These are phyloP conservation scores for Penicillium sp. DNA, from an alignment of 2,329 filamentous ascomycete genomes.

Conservation along the genomic window DNA sequence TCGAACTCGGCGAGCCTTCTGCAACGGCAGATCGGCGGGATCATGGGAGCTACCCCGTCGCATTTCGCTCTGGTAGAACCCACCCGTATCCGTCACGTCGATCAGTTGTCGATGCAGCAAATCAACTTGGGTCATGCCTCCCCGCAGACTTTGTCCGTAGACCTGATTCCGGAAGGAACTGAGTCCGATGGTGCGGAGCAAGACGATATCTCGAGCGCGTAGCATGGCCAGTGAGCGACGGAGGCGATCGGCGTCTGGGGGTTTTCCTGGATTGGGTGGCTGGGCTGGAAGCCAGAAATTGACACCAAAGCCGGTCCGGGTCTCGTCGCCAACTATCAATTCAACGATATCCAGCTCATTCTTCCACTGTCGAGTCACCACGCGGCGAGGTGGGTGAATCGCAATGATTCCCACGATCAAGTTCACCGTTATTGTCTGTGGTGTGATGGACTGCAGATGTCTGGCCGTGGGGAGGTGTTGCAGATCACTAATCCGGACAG, in stretches of 20 bases:
- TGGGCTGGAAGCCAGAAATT: conserved; percentile 74
- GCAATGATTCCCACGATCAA: conserved; percentile 79
- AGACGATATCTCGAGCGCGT: conserved; percentile 72
- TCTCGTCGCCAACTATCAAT: conserved; percentile 82
- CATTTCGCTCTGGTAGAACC: conserved; percentile 60
- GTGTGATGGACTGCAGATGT: conserved; percentile 67
- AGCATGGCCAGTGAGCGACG: conserved; percentile 51
- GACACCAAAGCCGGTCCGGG: conserved; percentile 74
- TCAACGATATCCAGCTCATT: conserved; percentile 68
- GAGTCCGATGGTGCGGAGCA: conserved; percentile 78
- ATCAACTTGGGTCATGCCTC: conserved; percentile 68
- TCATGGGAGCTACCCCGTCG: conserved; percentile 28
- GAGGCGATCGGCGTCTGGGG: conserved; percentile 33
- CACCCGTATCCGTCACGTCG: conserved; percentile 55
- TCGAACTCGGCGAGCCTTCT: conserved; percentile 67
- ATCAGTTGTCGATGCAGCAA: conserved; percentile 62
- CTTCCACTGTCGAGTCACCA: conserved; percentile 61
- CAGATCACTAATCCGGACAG: conserved; percentile 61
- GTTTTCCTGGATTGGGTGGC: conserved; percentile 22
- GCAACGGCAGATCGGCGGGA: conserved; percentile 53
- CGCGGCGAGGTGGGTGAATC: conserved; percentile 65
- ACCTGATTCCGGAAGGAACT: conserved; percentile 74
- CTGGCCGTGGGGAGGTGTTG: conserved; percentile 68
- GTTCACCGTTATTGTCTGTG: conserved; percentile 80
- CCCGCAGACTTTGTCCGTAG: conserved; percentile 79